Percentiles rank a stretch among this genome's conserved stretches.
These are phyloP conservation scores for Trypanosoma scelopori DNA, from an alignment of 208 protist genomes.

Conservation along the genomic window DNA sequence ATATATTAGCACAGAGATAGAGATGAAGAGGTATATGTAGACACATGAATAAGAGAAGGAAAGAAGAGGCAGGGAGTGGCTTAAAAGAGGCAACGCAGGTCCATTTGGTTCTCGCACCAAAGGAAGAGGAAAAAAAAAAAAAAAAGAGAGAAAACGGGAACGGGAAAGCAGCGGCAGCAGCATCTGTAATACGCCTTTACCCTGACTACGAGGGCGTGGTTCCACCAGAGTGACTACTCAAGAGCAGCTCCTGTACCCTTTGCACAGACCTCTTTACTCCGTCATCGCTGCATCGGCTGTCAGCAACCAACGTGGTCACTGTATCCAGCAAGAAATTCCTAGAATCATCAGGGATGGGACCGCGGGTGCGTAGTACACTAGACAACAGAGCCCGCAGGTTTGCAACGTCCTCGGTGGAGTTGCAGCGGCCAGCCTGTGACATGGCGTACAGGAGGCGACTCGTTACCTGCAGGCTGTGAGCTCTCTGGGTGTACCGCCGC, in stretches of 20 bases:
- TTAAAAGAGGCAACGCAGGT: too few species aligned
- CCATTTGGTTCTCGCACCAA: too few species aligned
- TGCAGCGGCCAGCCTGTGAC: conserved; percentile 18
- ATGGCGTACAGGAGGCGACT: conserved; percentile 26
- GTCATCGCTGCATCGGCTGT: conserved; percentile 14
- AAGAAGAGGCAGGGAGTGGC: too few species aligned
- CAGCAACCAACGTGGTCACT: conserved; percentile 11
- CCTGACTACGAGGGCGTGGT: conserved; percentile 1
- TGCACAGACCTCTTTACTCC: conserved; percentile 19
- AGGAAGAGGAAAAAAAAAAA: too few species aligned
- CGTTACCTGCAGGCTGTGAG: conserved; percentile 18
- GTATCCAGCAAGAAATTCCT: conserved; percentile 22
- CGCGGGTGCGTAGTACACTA: conserved; percentile 1
- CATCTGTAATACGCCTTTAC: too few species aligned
- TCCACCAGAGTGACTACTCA: neutral
- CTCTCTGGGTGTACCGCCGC: conserved; percentile 12
- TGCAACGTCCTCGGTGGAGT: conserved; percentile 2
- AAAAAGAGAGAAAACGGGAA: too few species aligned
- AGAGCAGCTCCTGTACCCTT: conserved; percentile 16
- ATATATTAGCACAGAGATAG: neutral
- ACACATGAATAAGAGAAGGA: too few species aligned
- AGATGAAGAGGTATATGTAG: too few species aligned
- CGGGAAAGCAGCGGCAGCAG: neutral
- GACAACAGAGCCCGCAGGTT: conserved; percentile 12
- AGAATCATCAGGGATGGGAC: conserved; percentile 11